These are phyloP conservation scores for Wilhelminamyces savonicus DNA, from an alignment of 805 yeast species.

Conservation along the genomic window DNA sequence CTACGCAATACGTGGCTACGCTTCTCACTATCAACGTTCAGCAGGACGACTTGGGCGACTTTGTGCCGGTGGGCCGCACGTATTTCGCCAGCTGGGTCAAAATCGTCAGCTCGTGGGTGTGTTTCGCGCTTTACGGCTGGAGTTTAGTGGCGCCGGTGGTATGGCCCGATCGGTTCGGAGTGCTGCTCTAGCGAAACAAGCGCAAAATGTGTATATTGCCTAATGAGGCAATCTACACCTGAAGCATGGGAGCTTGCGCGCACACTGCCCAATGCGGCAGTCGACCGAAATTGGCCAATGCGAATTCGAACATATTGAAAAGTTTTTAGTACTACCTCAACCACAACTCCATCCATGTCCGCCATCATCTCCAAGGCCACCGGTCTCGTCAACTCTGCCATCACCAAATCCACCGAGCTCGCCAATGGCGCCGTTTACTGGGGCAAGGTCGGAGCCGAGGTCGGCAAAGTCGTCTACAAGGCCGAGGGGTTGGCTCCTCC, in stretches of 20 bases:
- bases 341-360: conserved; percentile 22
- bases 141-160: conserved; percentile 84
- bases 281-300: too few species aligned
- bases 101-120: conserved; percentile 86
- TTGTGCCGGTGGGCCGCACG: conserved; percentile 95
- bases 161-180: conserved; percentile 81
- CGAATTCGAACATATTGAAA: too few species aligned
- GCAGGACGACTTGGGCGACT: conserved; percentile 77
- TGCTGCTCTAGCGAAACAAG: conserved; percentile 9
- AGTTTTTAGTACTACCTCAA: background rate
- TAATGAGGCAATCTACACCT: too few species aligned
- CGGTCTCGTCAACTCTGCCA: conserved; percentile 27
- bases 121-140: conserved; percentile 85
- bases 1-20: conserved; percentile 96
- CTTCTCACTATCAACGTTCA: conserved; percentile 87
- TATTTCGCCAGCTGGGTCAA: conserved; percentile 95
- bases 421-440: conserved; percentile 69
- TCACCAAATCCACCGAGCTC: conserved; percentile 31
- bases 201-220: too few species aligned
- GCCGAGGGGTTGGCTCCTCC: conserved; percentile 96
- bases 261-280: too few species aligned
- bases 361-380: conserved; percentile 38
- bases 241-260: too few species aligned
- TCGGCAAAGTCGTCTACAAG: conserved; percentile 73
- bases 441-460: conserved; percentile 60